Conservation (phyloP, 371 early-diverging fungal species). For the Actinomortierella ambigua region DNA sequence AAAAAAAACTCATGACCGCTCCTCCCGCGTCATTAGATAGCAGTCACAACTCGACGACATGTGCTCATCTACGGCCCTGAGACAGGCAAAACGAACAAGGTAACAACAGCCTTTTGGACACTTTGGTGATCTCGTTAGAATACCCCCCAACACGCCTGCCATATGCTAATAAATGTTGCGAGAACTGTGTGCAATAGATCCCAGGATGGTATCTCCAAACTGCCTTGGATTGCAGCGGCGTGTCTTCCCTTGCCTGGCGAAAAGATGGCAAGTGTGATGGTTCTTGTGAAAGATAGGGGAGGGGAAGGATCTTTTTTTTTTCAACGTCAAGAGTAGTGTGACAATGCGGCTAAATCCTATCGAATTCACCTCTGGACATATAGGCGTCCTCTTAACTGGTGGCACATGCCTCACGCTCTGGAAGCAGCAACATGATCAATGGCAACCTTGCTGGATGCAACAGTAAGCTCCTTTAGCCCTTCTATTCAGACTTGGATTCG, state of each 20-base stretch:
- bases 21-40: conserved; percentile 25
- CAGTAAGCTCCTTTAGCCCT: conserved; percentile 10
- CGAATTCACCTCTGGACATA: too few species aligned
- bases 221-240: conserved; percentile 23
- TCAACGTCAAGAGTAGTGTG: too few species aligned
- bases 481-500: too few species aligned
- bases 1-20: too few species aligned
- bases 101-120: too few species aligned
- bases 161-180: too few species aligned
- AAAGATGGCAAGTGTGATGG: conserved; percentile 22
- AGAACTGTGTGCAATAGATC: conserved; percentile 14
- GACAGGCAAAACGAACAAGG: too few species aligned
- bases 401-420: conserved; percentile 16
- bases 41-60: conserved; percentile 42
- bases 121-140: too few species aligned
- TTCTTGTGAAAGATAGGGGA: background rate
- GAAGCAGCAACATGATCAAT: conserved; percentile 15
- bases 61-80: conserved; percentile 28
- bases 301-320: too few species aligned
- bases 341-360: too few species aligned
- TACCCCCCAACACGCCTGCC: too few species aligned
- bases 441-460: conserved; percentile 25
- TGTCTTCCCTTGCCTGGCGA: conserved; percentile 39
- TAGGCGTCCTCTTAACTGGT: conserved; percentile 21
- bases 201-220: conserved; percentile 21